phyloP scores from a whole-genome alignment of 306 rosid genomes.

The Gastrolobium villosum region DNA sequence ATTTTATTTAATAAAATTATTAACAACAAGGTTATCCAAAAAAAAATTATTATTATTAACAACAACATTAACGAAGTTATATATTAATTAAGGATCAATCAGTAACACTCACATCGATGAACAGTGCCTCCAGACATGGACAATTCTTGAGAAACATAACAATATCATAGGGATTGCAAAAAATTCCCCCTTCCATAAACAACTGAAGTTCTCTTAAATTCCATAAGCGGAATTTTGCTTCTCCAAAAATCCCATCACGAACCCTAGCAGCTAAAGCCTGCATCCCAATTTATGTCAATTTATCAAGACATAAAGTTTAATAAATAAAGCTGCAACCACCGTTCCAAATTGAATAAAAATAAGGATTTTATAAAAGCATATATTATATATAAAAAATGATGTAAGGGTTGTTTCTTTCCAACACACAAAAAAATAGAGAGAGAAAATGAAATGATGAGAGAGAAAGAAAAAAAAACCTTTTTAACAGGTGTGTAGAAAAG shows the following conservation, averaged over 20 bases:
- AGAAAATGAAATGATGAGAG: too few species aligned
- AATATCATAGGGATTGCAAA: slow-evolving; percentile 56
- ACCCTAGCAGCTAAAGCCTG: slow-evolving; percentile 50
- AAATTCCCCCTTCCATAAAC: slow-evolving; percentile 47
- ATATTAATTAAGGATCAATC: not conserved
- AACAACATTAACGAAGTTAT: too few species aligned
- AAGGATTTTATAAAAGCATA: too few species aligned
- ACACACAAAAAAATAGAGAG: too few species aligned
- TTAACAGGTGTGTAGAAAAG: too few species aligned
- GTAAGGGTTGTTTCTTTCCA: too few species aligned
- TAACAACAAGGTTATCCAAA: too few species aligned
- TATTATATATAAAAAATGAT: too few species aligned
- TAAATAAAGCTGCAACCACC: not conserved
- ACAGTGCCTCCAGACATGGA: slow-evolving; percentile 46
- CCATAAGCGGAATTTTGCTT: not conserved
- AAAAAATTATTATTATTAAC: too few species aligned
- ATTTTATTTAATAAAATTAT: too few species aligned
- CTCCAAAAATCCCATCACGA: slow-evolving; percentile 23
- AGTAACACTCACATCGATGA: slow-evolving; percentile 57
- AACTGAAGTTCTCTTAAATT: slow-evolving; percentile 57
- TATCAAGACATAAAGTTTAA: not conserved
- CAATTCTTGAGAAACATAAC: slow-evolving; percentile 46
- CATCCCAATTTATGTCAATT: not conserved
- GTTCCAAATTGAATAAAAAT: too few species aligned
- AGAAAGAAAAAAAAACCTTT: too few species aligned